Evolutionary conservation across 2,329 filamentous ascomycete species (phyloP).

Genomic region (Colletotrichum lentis): DNA sequence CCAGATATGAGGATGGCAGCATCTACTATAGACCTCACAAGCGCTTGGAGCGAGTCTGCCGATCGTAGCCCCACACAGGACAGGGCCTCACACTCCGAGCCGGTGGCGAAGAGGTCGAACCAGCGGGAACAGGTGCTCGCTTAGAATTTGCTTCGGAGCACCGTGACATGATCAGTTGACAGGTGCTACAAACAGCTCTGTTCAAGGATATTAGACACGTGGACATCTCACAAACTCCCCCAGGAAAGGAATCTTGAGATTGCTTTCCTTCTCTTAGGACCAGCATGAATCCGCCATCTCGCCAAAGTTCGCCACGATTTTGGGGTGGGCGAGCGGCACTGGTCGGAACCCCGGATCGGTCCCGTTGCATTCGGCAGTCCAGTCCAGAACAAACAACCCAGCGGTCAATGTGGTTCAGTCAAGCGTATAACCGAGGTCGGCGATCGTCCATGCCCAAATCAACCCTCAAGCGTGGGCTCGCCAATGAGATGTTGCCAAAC

Average conservation of each 20-base stretch:
- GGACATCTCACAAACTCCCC: not conserved
- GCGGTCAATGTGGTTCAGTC: not conserved
- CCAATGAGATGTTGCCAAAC: slow-evolving; percentile 19
- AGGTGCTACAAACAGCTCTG: no score
- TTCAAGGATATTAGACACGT: not conserved
- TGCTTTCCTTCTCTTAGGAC: no score
- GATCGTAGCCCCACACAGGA: slow-evolving; percentile 1
- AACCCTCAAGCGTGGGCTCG: not conserved
- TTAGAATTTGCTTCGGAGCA: not conserved
- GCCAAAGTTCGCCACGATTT: not conserved
- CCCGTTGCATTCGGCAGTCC: slow-evolving; percentile 9
- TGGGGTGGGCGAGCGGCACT: not conserved
- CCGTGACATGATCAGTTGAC: no score
- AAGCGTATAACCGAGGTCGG: not conserved
- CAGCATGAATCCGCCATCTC: not conserved
- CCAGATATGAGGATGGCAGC: not conserved
- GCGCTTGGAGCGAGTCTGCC: not conserved
- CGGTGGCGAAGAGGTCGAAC: not conserved
- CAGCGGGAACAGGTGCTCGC: no score
- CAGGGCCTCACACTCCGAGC: not conserved
- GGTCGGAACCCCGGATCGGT: not conserved
- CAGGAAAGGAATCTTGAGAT: not conserved
- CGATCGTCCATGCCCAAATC: slow-evolving; percentile 7
- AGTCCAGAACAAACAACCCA: not conserved
- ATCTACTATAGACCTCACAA: not conserved